These are phyloP conservation scores for Glycine soja DNA, from an alignment of 306 rosid genomes.

Conservation along the genomic window DNA sequence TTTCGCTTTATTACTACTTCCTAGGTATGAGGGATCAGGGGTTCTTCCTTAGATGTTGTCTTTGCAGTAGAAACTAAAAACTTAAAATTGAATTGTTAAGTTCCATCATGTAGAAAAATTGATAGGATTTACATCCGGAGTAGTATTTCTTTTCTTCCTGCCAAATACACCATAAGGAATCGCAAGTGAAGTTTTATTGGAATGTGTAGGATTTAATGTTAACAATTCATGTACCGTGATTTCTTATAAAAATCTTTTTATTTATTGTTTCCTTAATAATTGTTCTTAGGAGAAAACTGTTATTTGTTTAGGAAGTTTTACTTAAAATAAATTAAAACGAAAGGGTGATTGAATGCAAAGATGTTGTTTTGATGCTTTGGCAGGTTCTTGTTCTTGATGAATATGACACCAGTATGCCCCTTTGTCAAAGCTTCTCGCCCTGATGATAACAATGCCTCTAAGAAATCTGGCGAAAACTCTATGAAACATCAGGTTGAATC, in stretches of 20 bases:
- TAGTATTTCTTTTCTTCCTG: too few species aligned
- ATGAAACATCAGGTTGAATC: conserved; percentile 54
- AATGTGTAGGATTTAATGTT: neutral
- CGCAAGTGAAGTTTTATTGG: neutral
- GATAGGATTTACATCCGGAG: neutral
- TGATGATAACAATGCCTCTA: conserved; percentile 62
- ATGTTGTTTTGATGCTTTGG: neutral
- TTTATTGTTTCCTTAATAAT: too few species aligned
- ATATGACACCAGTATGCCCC: conserved; percentile 89
- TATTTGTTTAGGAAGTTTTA: conserved; percentile 5
- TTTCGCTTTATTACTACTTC: neutral
- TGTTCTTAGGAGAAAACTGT: neutral
- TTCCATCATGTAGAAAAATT: conserved; percentile 2
- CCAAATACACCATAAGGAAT: neutral
- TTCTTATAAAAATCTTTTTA: too few species aligned
- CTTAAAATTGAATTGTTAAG: neutral
- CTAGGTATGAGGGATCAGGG: neutral
- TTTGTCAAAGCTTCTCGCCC: conserved; percentile 89
- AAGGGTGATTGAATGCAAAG: conserved; percentile 18
- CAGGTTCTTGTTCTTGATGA: conserved; percentile 51
- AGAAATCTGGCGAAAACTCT: conserved; percentile 53
- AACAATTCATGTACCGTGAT: too few species aligned
- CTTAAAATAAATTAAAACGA: neutral
- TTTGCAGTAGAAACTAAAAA: conserved; percentile 6
- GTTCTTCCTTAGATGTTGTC: conserved; percentile 9